Evolutionary conservation across 257 asterid species (phyloP), one percentile per base, ranked within the genome.

Genomic region (Hygrophila difformis): DNA sequence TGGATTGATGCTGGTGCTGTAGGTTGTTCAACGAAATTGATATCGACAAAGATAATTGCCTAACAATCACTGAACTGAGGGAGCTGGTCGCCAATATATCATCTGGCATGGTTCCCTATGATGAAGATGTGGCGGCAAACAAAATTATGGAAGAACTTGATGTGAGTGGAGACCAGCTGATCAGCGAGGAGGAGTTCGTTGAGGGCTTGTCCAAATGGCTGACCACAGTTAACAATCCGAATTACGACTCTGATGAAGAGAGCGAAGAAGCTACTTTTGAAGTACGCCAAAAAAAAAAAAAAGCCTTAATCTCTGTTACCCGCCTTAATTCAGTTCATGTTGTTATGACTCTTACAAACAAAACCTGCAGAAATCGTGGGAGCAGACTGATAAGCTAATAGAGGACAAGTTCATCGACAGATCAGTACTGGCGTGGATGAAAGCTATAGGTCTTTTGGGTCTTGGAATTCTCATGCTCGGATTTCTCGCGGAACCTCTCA

Each of bases 401-500:
- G 74, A 74, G 59, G 45, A 59, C 44, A 69, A 72, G 47, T 44
- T 61, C 22, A 50, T 51, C 2, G 87, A 72, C 39, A 69, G 64
- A 34, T 69, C 84, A 40, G 11, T 66, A 1, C 19, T 62, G 43
- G 84, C 82, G 2, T 72, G 84, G 79, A 44, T 16, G 0, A 74
- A 81, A 71, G 78, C 82, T 8, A 37, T 72, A 49, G 19, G 61
- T 16, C 74, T 63, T 33, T 38, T 77, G 8, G 33, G 63, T 10
- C 60, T 77, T 0, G 87, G 93, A 24, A 55, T 72, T 11, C 21
- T 51, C 9, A 68, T 65, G 49, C 67, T 81, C 1, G 84, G 88
- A 6, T 36, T 68, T 44, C 57, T 77, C 31, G 78, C 80, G 0
- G 88, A 81, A 45, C 88, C 93, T 24, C 88, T 81, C 15, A 67